These are phyloP conservation scores for Plasmodium relictum DNA, from an alignment of 169 alveolate species.

Conservation along the genomic window DNA sequence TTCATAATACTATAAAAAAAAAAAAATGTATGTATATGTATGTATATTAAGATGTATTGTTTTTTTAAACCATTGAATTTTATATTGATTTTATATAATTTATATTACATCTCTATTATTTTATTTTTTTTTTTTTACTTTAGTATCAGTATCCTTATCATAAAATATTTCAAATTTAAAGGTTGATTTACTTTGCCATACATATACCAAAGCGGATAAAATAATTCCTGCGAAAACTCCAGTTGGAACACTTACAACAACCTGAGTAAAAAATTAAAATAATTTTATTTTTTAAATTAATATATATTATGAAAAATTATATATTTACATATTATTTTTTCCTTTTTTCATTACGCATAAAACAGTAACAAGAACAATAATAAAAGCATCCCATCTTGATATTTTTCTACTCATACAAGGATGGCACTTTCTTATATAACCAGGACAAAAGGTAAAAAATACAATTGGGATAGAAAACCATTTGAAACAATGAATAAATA, in stretches of 20 bases:
- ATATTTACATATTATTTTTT: slow-evolving; percentile 3
- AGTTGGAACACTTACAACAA: slow-evolving; percentile 82
- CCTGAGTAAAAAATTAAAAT: slow-evolving; percentile 41
- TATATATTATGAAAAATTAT: not conserved
- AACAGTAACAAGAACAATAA: slow-evolving; percentile 86
- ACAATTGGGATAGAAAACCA: slow-evolving; percentile 90
- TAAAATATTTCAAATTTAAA: slow-evolving; percentile 86
- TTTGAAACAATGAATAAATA: slow-evolving; percentile 87
- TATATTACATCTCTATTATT: not conserved
- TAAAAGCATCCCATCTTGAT: slow-evolving; percentile 87
- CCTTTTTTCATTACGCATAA: slow-evolving; percentile 77
- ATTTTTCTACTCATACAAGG: slow-evolving; percentile 87
- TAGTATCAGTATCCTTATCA: slow-evolving; percentile 86
- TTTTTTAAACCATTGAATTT: not conserved
- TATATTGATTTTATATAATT: not conserved
- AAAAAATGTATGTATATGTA: not conserved
- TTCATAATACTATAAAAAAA: slow-evolving; percentile 83
- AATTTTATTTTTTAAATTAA: not conserved
- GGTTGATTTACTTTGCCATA: slow-evolving; percentile 88
- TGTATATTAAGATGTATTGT: not conserved
- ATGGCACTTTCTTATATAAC: slow-evolving; percentile 81
- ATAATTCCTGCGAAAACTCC: slow-evolving; percentile 86
- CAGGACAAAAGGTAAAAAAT: slow-evolving; percentile 86
- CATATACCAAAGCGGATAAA: slow-evolving; percentile 87
- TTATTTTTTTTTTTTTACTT: slow-evolving; percentile 49